Conservation (phyloP, 2,329 filamentous ascomycete genomes). For the Xylaria sp. region DNA sequence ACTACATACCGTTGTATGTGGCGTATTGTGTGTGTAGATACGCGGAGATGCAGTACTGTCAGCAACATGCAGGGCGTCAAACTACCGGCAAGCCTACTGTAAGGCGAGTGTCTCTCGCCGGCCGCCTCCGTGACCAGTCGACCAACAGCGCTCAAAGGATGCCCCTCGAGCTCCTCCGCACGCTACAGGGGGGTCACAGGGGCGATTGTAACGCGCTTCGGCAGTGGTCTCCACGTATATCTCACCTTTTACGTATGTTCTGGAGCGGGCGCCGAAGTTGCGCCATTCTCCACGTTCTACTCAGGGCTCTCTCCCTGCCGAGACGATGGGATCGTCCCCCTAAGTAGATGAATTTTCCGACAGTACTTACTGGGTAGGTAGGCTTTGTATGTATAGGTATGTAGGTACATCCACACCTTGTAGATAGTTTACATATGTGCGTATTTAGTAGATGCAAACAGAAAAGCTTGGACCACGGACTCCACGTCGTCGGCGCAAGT, state of each 20-base stretch:
- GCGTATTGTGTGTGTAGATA: neutral
- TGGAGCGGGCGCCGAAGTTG: conserved; percentile 29
- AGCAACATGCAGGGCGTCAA: conserved; percentile 22
- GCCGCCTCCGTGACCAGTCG: conserved; percentile 5
- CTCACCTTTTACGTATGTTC: neutral
- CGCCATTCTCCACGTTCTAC: conserved; percentile 27
- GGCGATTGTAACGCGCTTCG: conserved; percentile 8
- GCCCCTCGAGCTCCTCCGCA: neutral
- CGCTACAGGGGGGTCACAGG: conserved; percentile 23
- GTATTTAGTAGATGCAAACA: neutral
- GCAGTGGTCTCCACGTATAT: conserved; percentile 13
- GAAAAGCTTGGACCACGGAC: neutral
- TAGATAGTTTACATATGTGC: neutral
- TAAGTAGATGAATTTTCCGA: conserved; percentile 18
- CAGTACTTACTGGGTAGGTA: neutral
- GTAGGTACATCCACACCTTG: conserved; percentile 10
- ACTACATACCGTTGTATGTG: conserved; percentile 3
- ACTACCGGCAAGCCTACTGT: neutral
- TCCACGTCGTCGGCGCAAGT: conserved; percentile 22
- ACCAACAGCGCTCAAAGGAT: neutral
- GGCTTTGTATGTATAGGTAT: neutral
- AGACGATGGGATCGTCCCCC: conserved; percentile 4
- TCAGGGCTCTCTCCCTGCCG: neutral
- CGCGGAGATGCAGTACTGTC: conserved; percentile 5
- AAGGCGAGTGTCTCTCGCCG: conserved; percentile 10